Evolutionary conservation across 2,329 filamentous ascomycete genomes (phyloP), one percentile per base, ranked within the genome.

Genomic region (Harringtonia lauricola): DNA sequence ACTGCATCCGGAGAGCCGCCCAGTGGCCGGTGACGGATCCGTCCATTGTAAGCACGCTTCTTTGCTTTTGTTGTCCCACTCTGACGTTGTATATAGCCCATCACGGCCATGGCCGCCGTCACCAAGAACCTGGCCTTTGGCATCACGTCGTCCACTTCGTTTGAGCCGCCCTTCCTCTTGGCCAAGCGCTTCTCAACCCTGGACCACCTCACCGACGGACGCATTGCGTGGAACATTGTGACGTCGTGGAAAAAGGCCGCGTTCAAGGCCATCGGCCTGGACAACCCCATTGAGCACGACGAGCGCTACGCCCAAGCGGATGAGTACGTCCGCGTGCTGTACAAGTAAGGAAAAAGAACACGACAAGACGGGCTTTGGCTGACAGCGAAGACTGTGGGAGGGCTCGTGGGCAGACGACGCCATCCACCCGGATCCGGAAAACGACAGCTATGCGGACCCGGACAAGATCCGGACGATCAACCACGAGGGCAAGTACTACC

Each of bases 11-110:
- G 2, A 62, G 74, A 21, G 77, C 74, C 1, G 75, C 77, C 0
- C 78, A 82, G 52, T 81, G 76, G 74, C 77, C 79, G 0, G 67
- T 81, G 55, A 79, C 73, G 0, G 78, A 83, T 52, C 79, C 79
- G 0, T 71, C 71, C 0, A 80, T 80, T 52, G 74, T 48, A 26
- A 6, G 37, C 21, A 4, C 3, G n/a, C 3, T 39, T 14, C n/a
- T n/a, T n/a, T n/a, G n/a, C n/a, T 3, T 9, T 8, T 12, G 8
- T 13, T 18, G 8, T 22, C 22, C n/a, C 14, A 12, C 21, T n/a
- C 36, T 28, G 3, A 14, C 22, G n/a, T n/a, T 24, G 3, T 19
- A 12, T 26, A 12, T 10, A 48, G 46, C 44, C 45, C 17, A 46
- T 50, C 28, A 38, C 42, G 12, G 50, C 50, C 21, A 52, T 52